phyloP scores from a whole-genome alignment of 2,329 filamentous ascomycete genomes.

The Talaromyces sp. region DNA sequence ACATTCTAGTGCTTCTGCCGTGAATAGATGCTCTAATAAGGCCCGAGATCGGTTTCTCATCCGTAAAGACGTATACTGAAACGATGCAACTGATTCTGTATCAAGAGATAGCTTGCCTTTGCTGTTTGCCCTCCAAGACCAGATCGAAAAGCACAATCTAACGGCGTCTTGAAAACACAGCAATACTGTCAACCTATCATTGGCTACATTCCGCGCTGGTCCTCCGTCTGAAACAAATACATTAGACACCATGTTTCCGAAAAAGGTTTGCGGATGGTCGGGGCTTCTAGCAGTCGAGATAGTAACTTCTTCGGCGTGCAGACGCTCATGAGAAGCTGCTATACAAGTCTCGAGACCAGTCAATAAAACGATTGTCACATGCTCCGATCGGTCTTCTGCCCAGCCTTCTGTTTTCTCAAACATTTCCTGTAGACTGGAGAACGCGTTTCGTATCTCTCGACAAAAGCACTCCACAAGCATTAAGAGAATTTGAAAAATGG shows the following conservation, averaged over 20 bases:
- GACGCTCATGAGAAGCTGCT: slow-evolving; percentile 77
- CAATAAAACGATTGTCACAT: slow-evolving; percentile 68
- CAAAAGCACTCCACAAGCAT: slow-evolving; percentile 90
- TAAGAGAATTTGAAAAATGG: slow-evolving; percentile 85
- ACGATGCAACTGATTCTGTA: slow-evolving; percentile 69
- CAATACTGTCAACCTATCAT: slow-evolving; percentile 86
- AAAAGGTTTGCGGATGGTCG: slow-evolving; percentile 81
- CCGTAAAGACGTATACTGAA: slow-evolving; percentile 83
- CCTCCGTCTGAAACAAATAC: slow-evolving; percentile 77
- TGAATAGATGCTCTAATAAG: slow-evolving; percentile 87
- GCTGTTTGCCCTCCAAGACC: slow-evolving; percentile 77
- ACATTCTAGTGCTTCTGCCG: slow-evolving; percentile 87
- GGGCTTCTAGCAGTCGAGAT: slow-evolving; percentile 69
- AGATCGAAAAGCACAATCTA: slow-evolving; percentile 85
- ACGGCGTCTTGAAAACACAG: slow-evolving; percentile 97
- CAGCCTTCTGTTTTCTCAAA: slow-evolving; percentile 42
- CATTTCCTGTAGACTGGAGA: slow-evolving; percentile 61
- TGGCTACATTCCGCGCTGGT: slow-evolving; percentile 79
- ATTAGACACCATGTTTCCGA: slow-evolving; percentile 90
- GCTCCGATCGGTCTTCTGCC: slow-evolving; percentile 56
- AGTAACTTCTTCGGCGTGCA: slow-evolving; percentile 72
- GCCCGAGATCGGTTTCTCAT: slow-evolving; percentile 86
- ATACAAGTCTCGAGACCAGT: slow-evolving; percentile 89
- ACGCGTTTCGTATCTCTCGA: slow-evolving; percentile 68
- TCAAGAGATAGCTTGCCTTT: slow-evolving; percentile 52